Percentiles rank a stretch among this genome's conserved stretches.
These are phyloP conservation scores for Termitomyces eurrhizus DNA, from an alignment of 768 basidiomycete genomes.

Conservation along the genomic window DNA sequence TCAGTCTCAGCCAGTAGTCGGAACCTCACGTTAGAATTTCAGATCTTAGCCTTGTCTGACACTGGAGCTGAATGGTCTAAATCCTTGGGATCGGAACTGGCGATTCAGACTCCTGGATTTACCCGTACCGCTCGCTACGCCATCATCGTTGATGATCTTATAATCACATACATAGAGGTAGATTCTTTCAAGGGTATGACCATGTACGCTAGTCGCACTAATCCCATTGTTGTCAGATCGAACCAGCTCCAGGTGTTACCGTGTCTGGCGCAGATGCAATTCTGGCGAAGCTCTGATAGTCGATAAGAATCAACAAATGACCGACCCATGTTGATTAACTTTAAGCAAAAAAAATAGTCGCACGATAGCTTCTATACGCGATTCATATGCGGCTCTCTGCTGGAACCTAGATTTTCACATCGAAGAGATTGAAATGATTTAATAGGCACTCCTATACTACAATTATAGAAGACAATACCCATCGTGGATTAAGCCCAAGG, in stretches of 20 bases:
- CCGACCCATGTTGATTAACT: slow-evolving; percentile 10
- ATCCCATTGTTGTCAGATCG: slow-evolving; percentile 33
- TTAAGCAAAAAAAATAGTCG: slow-evolving; percentile 1
- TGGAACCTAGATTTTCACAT: not conserved
- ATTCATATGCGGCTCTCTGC: not conserved
- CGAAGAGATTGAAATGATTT: not conserved
- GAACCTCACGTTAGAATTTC: not conserved
- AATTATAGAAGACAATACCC: not conserved
- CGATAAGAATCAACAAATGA: slow-evolving; percentile 15
- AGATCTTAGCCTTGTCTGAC: slow-evolving; percentile 64
- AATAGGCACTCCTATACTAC: not conserved
- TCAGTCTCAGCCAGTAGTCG: not conserved
- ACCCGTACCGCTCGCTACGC: slow-evolving; percentile 60
- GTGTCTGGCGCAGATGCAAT: slow-evolving; percentile 58
- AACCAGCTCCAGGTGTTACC: slow-evolving; percentile 46
- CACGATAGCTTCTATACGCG: not conserved
- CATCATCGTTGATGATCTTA: slow-evolving; percentile 63
- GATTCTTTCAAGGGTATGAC: slow-evolving; percentile 16
- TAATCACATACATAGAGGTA: slow-evolving; percentile 63
- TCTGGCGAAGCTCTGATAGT: slow-evolving; percentile 37
- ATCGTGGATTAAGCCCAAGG: slow-evolving; percentile 48
- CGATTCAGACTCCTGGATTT: slow-evolving; percentile 50
- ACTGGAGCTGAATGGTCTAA: slow-evolving; percentile 51
- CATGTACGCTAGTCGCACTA: slow-evolving; percentile 9
- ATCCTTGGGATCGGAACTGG: slow-evolving; percentile 40